Percentiles rank a stretch among this genome's conserved stretches.
Conservation (phyloP, 139 green algal species). For the Yamagishiella unicocca region DNA sequence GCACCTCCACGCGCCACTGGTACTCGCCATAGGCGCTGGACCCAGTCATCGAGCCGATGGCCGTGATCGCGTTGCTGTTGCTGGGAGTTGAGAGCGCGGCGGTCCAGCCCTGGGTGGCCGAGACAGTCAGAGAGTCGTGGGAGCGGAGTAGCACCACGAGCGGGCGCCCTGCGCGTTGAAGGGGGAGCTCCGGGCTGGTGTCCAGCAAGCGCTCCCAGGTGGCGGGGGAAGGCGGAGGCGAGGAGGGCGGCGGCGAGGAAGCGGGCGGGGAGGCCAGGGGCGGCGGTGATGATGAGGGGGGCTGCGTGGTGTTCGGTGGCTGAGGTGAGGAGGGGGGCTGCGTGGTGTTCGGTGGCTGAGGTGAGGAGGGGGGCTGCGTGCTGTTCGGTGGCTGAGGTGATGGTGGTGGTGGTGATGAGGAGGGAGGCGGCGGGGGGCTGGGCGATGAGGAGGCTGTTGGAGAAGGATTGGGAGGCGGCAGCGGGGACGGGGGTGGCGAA, state of each 20-base stretch:
- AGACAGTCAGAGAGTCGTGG: not conserved
- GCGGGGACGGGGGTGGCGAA: not conserved
- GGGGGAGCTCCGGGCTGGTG: not conserved
- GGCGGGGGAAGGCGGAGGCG: not conserved
- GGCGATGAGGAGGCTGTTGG: not conserved
- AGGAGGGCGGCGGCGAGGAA: not conserved
- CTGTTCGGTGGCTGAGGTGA: not conserved
- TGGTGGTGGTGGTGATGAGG: not conserved
- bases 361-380: not conserved
- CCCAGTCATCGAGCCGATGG: not conserved
- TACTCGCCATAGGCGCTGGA: not conserved
- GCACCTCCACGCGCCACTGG: conserved; percentile 18
- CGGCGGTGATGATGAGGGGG: not conserved
- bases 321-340: not conserved
- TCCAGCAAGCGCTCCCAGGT: conserved; percentile 6
- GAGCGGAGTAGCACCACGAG: conserved; percentile 31
- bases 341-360: not conserved
- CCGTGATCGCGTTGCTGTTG: not conserved
- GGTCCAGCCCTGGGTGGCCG: not conserved
- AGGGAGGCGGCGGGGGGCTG: not conserved
- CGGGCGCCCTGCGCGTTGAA: conserved; percentile 1
- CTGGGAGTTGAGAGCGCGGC: not conserved
- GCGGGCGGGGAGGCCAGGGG: not conserved
- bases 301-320: no score
- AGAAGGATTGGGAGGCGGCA: not conserved